Evolutionary conservation across 257 asterid genomes (phyloP).

Genomic region (Handroanthus guayacan): DNA sequence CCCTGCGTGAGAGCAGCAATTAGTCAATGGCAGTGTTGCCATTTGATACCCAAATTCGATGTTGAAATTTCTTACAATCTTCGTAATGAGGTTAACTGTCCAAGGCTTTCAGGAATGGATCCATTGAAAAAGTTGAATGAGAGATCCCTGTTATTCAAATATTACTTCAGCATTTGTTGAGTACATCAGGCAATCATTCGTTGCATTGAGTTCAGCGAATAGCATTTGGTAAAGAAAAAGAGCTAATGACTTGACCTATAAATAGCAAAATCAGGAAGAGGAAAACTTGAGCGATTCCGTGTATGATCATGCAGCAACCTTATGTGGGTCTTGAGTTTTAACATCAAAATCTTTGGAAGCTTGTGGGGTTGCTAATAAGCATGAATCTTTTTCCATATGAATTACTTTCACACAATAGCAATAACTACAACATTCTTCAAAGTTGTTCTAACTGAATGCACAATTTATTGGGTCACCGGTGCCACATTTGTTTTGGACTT

Average conservation of each 20-base stretch:
- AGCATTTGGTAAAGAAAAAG: background rate
- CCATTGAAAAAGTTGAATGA: constrained; percentile 88
- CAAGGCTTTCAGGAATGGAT: constrained; percentile 91
- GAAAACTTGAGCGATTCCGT: no score
- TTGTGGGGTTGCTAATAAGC: no score
- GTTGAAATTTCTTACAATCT: constrained; percentile 68
- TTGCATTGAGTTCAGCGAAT: constrained; percentile 7
- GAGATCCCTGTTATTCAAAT: constrained; percentile 76
- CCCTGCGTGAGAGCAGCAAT: constrained; percentile 54
- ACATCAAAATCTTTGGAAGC: no score
- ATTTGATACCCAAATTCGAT: constrained; percentile 12
- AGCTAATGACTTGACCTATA: background rate
- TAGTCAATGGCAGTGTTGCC: constrained; percentile 3
- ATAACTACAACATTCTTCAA: no score
- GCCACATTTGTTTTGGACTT: background rate
- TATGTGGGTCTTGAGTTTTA: no score
- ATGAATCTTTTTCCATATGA: no score
- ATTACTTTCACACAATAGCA: no score
- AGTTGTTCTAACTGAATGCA: no score
- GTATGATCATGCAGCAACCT: no score
- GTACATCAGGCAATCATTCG: constrained; percentile 18
- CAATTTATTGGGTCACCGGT: no score
- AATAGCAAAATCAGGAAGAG: background rate
- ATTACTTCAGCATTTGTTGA: constrained; percentile 36
- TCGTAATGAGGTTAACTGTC: constrained; percentile 71